Percentiles rank a stretch among this genome's conserved stretches.
These are phyloP conservation scores for Massariosphaeria phaeospora DNA, from an alignment of 495 filamentous ascomycete species.

Conservation along the genomic window DNA sequence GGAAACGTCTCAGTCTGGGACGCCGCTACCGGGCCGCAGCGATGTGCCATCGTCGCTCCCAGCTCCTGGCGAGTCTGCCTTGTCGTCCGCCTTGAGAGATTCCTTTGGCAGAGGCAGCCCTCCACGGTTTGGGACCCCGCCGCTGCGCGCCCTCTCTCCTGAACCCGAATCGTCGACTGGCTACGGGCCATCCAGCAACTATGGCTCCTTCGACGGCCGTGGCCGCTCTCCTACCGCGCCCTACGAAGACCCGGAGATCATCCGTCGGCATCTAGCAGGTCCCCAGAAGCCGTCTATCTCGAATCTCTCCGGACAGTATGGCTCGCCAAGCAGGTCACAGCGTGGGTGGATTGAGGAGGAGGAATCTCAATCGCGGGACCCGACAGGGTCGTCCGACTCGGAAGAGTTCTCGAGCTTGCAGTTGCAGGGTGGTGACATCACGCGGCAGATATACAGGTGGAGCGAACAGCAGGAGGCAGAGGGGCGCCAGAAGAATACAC, in stretches of 20 bases:
- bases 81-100: slow-evolving; percentile 39
- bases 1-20: slow-evolving; percentile 30
- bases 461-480: slow-evolving; percentile 67
- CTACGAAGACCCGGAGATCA: slow-evolving; percentile 40
- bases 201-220: slow-evolving; percentile 37
- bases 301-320: slow-evolving; percentile 26
- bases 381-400: slow-evolving; percentile 33
- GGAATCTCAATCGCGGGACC: slow-evolving; percentile 12
- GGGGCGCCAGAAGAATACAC: slow-evolving; percentile 54
- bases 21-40: slow-evolving; percentile 37
- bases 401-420: slow-evolving; percentile 87
- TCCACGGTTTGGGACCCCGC: slow-evolving; percentile 35
- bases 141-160: slow-evolving; percentile 31
- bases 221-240: slow-evolving; percentile 35
- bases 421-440: slow-evolving; percentile 91
- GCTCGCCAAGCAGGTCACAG: slow-evolving; percentile 23
- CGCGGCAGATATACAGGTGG: slow-evolving; percentile 89
- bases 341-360: not conserved
- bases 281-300: slow-evolving; percentile 28
- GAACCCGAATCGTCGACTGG: slow-evolving; percentile 2
- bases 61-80: slow-evolving; percentile 41
- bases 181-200: slow-evolving; percentile 26
- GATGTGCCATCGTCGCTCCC: slow-evolving; percentile 31
- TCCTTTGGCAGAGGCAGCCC: slow-evolving; percentile 35
- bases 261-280: slow-evolving; percentile 40